A percentile compares a stretch with the other conserved stretches of the same genome.
phyloP scores from a whole-genome alignment of 73 alveolate species.

The Halteria grandinella region DNA sequence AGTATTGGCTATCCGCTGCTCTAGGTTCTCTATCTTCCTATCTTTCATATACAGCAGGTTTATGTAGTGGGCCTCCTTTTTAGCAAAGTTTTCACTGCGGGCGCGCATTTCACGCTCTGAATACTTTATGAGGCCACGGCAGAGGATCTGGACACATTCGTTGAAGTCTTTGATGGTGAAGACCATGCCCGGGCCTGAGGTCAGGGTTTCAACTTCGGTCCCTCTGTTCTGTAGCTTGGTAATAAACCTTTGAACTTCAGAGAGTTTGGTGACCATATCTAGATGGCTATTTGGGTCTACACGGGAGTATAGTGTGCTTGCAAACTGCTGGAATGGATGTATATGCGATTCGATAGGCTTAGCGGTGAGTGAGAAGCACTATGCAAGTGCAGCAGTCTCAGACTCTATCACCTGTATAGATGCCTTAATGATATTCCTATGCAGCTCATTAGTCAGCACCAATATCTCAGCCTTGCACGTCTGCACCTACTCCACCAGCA shows the following conservation, averaged over 20 bases:
- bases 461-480: constrained; percentile 51
- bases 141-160: constrained; percentile 58
- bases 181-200: constrained; percentile 77
- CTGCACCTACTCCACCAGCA: constrained; percentile 28
- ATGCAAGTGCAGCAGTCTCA: constrained; percentile 56
- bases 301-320: constrained; percentile 49
- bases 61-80: constrained; percentile 48
- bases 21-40: constrained; percentile 24
- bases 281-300: constrained; percentile 67
- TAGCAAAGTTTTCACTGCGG: constrained; percentile 49
- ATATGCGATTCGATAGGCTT: constrained; percentile 38
- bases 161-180: constrained; percentile 70
- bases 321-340: constrained; percentile 72
- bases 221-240: constrained; percentile 71
- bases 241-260: constrained; percentile 62
- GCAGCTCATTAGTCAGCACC: constrained; percentile 55
- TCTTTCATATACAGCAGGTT: constrained; percentile 57
- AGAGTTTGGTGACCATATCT: constrained; percentile 69
- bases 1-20: constrained; percentile 25
- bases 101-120: constrained; percentile 68
- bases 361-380: constrained; percentile 33
- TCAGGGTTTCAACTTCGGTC: constrained; percentile 75
- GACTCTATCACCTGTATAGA: constrained; percentile 40
- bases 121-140: constrained; percentile 60
- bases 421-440: constrained; percentile 31